A percentile compares a stretch with the other conserved stretches of the same genome.
Evolutionary conservation across 208 protist genomes (phyloP).

Genomic region (Herpetomonas samuelpessoai): DNA sequence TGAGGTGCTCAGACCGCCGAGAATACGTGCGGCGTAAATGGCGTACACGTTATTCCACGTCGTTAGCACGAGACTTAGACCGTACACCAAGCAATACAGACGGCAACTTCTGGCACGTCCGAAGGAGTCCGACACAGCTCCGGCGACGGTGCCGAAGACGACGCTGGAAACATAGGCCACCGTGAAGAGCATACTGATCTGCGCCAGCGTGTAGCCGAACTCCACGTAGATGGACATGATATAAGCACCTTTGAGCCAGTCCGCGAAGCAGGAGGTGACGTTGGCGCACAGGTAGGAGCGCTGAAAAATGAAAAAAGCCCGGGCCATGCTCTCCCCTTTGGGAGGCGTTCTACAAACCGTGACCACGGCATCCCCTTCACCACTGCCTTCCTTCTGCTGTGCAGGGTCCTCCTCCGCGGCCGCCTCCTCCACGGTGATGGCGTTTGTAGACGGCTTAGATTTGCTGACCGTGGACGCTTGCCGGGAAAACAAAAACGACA

Average conservation of each 20-base stretch:
- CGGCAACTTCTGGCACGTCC: conserved; percentile 32
- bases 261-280: conserved; percentile 20
- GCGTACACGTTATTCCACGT: conserved; percentile 22
- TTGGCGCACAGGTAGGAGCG: conserved; percentile 26
- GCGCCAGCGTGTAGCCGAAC: conserved; percentile 51
- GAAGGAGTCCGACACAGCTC: conserved; percentile 43
- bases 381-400: too few species aligned
- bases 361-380: background rate
- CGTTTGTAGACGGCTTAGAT: too few species aligned
- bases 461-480: too few species aligned
- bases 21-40: conserved; percentile 69
- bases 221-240: conserved; percentile 74
- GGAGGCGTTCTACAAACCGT: background rate
- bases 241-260: conserved; percentile 76
- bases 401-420: too few species aligned
- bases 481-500: too few species aligned
- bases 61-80: conserved; percentile 31
- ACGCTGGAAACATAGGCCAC: conserved; percentile 63
- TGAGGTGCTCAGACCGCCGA: conserved; percentile 79
- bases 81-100: conserved; percentile 41
- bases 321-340: background rate
- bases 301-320: conserved; percentile 2
- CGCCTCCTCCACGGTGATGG: too few species aligned
- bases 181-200: conserved; percentile 81
- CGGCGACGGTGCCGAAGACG: conserved; percentile 77